Percentiles rank a stretch among this genome's conserved stretches.
Evolutionary conservation across 305 asterid species (phyloP).

Genomic region (Fraxinus sp.): DNA sequence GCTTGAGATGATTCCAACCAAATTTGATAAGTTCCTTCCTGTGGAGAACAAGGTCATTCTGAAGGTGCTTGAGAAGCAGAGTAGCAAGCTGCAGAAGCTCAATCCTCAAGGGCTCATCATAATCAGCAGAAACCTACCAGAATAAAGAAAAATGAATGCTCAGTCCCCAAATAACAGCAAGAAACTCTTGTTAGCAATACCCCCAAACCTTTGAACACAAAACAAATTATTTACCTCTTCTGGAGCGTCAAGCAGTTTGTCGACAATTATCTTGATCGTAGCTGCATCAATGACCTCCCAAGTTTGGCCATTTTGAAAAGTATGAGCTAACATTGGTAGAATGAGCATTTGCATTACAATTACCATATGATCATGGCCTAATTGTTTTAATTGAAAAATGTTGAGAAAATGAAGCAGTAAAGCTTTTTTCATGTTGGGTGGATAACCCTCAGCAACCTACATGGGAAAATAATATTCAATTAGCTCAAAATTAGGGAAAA

Average conservation of each 20-base stretch:
- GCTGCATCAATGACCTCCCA: slow-evolving; percentile 97
- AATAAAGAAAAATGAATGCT: slow-evolving; percentile 20
- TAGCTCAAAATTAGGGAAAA: slow-evolving; percentile 17
- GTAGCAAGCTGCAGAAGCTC: slow-evolving; percentile 99
- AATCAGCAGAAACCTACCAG: slow-evolving; percentile 81
- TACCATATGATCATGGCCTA: slow-evolving; percentile 95
- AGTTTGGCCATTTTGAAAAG: slow-evolving; percentile 93
- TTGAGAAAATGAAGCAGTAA: slow-evolving; percentile 83
- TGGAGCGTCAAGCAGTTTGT: slow-evolving; percentile 97
- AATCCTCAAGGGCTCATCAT: slow-evolving; percentile 97
- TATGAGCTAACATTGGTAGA: slow-evolving; percentile 97
- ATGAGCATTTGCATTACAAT: slow-evolving; percentile 99
- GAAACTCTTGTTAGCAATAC: background rate
- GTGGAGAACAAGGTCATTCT: slow-evolving; percentile 93
- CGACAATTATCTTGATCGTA: slow-evolving; percentile 87
- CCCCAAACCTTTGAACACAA: slow-evolving; percentile 15
- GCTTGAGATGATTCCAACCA: slow-evolving; percentile 99
- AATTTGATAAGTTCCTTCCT: slow-evolving; percentile 96
- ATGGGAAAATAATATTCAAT: slow-evolving; percentile 23
- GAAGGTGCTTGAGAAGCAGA: slow-evolving; percentile 94
- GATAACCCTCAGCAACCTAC: slow-evolving; percentile 97
- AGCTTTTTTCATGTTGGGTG: slow-evolving; percentile 85
- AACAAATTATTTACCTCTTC: slow-evolving; percentile 72
- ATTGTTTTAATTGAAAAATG: slow-evolving; percentile 81
- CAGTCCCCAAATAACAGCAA: slow-evolving; percentile 17